A percentile compares a stretch with the other conserved stretches of the same genome.
Evolutionary conservation across 2,329 filamentous ascomycete species (phyloP).

Genomic region (Aspergillus flavus): DNA sequence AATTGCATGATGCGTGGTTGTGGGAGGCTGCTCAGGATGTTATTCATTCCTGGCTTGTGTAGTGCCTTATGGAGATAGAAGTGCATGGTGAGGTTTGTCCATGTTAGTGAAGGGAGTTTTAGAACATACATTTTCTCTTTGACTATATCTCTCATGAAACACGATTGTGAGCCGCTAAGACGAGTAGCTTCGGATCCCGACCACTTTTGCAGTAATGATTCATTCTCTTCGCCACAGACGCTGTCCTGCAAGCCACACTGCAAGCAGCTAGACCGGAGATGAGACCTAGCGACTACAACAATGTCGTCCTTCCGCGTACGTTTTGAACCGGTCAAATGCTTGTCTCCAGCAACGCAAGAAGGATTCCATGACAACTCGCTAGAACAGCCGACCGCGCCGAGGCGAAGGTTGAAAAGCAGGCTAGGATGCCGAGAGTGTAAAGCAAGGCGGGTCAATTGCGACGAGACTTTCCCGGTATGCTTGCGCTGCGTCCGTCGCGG

Average conservation of each 20-base stretch:
- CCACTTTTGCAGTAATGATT: too few relatives aligned
- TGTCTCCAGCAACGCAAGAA: neutral
- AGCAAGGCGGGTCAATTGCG: constrained; percentile 22
- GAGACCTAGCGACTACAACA: neutral
- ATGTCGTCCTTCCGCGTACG: neutral
- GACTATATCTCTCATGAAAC: too few relatives aligned
- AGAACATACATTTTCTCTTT: neutral
- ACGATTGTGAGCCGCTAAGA: too few relatives aligned
- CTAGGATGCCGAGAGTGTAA: constrained; percentile 22
- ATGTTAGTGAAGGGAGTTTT: neutral
- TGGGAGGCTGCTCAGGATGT: neutral
- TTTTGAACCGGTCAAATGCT: neutral
- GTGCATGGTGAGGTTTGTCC: too few relatives aligned
- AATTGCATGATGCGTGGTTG: neutral
- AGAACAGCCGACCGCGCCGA: neutral
- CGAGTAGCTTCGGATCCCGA: too few relatives aligned
- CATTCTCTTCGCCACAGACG: neutral
- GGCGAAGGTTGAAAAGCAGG: neutral
- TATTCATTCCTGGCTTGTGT: neutral
- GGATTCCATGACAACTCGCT: neutral
- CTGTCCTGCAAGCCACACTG: neutral
- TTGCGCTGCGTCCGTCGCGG: constrained; percentile 15
- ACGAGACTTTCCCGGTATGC: constrained; percentile 22
- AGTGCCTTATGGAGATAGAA: neutral
- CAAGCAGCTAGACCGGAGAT: neutral